Evolutionary conservation across 208 protist species (phyloP), one percentile per base, ranked within the genome.

Genomic region (Lotmaria passim): DNA sequence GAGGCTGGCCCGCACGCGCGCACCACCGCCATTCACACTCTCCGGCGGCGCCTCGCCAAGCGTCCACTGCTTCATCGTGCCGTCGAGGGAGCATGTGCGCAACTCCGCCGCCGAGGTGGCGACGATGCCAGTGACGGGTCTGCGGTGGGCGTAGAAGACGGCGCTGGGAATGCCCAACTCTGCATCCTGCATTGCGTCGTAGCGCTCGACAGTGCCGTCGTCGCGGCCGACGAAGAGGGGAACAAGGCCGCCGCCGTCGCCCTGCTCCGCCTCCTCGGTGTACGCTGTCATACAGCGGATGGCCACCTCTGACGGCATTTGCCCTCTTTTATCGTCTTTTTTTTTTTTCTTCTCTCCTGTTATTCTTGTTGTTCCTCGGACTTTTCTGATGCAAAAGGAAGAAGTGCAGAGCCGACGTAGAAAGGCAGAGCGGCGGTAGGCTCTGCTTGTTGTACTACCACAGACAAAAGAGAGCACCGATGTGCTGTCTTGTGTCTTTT

Each of bases 171-270:
- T 81, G 23, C 84, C 83, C n/a, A 80, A 64, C 59, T 82, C 80
- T 4, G 82, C 81, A 43, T 85, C 76, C 36, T 86, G 77, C 33
- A 81, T 77, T 44, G 81, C 85, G 34, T 73, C 71, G 73, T 90
- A 90, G 51, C 83, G 79, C 51, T 91, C 86, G 52, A 94, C 73
- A n/a, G 81, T 89, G 44, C 89, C 89, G 61, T 91, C 84, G 34
- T 89, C 84, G 58, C 89, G 77, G 19, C 89, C 89, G 34, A 94
- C 74, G 58, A 94, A 91, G 43, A 91, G 50, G 28, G 82, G 78
- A 10, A 73, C 56, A 12, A 79, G 76, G 33, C 81, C 74, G 24
- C 82, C 74, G 33, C 81, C 74, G 24, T 79, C 74, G 28, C 61
- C 70, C 53, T 75, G 60, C 61, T 75, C 61, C 21, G 61, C 70